These are phyloP conservation scores for Lonicera japonica DNA, from an alignment of 129 eudicot genomes.

Conservation along the genomic window DNA sequence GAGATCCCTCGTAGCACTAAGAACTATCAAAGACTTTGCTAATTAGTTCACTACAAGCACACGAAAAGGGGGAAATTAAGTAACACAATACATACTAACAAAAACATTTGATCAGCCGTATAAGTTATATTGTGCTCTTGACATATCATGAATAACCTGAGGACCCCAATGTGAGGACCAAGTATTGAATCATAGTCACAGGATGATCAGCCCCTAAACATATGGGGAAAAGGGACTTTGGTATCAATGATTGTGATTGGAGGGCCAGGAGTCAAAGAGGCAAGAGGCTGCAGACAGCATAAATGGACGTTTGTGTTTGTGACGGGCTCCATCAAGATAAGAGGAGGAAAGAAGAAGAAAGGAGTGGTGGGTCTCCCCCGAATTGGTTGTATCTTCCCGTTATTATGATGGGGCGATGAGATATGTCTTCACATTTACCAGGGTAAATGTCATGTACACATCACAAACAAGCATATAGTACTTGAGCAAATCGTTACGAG, in stretches of 20 bases:
- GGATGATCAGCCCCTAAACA: conserved; percentile 2
- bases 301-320: conserved; percentile 10
- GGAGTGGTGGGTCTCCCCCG: conserved; percentile 3
- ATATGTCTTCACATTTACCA: not conserved
- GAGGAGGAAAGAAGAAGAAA: not conserved
- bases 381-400: not conserved
- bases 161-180: not conserved
- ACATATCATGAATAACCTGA: not conserved
- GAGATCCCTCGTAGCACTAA: too few species aligned
- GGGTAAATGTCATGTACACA: too few species aligned
- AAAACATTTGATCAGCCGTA: not conserved
- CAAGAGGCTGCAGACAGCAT: conserved; percentile 1
- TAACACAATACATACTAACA: not conserved
- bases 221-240: not conserved
- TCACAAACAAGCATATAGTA: not conserved
- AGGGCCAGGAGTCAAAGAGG: not conserved
- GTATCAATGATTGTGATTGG: not conserved
- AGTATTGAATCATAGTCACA: not conserved
- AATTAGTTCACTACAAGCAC: too few species aligned
- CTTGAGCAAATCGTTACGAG: too few species aligned
- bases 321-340: conserved; percentile 4
- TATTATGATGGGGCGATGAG: not conserved
- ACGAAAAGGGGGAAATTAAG: not conserved
- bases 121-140: not conserved
- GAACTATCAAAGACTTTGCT: too few species aligned